These are phyloP conservation scores for Persicaria maculosa DNA, from an alignment of 148 eudicot genomes.

Conservation along the genomic window DNA sequence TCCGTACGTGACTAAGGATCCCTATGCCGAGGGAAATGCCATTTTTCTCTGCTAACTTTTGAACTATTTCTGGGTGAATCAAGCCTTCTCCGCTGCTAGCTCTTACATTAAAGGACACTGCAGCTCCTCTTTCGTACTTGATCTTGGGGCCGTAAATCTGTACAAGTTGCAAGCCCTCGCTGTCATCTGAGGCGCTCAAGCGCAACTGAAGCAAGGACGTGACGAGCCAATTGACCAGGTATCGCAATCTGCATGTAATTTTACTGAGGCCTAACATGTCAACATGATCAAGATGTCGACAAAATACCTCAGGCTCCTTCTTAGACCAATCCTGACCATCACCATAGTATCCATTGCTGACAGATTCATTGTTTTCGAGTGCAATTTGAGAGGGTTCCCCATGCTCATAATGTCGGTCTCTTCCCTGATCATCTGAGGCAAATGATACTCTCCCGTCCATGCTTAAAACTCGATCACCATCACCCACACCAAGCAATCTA, in stretches of 20 bases:
- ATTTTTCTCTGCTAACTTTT: constrained; percentile 59
- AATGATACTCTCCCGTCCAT: constrained; percentile 74
- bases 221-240: constrained; percentile 90
- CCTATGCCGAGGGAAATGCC: constrained; percentile 56
- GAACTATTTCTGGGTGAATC: constrained; percentile 61
- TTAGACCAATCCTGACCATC: constrained; percentile 58
- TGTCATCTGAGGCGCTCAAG: constrained; percentile 39
- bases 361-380: constrained; percentile 51
- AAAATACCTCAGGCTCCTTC: constrained; percentile 78
- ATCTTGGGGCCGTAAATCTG: constrained; percentile 95
- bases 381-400: constrained; percentile 50
- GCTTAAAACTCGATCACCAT: constrained; percentile 43
- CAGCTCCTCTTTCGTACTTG: constrained; percentile 90
- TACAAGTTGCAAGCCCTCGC: constrained; percentile 38
- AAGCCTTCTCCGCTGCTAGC: constrained; percentile 47
- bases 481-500: constrained; percentile 65
- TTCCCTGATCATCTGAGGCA: constrained; percentile 44
- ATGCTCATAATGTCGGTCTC: constrained; percentile 38
- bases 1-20: constrained; percentile 42
- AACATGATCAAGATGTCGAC: constrained; percentile 90
- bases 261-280: constrained; percentile 91
- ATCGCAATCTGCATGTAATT: constrained; percentile 78
- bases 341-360: constrained; percentile 55
- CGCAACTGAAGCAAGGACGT: constrained; percentile 77
- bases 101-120: constrained; percentile 90